Evolutionary conservation across 257 asterid species (phyloP), one percentile per base, ranked within the genome.

Genomic region (Thymus quinquecostatus): DNA sequence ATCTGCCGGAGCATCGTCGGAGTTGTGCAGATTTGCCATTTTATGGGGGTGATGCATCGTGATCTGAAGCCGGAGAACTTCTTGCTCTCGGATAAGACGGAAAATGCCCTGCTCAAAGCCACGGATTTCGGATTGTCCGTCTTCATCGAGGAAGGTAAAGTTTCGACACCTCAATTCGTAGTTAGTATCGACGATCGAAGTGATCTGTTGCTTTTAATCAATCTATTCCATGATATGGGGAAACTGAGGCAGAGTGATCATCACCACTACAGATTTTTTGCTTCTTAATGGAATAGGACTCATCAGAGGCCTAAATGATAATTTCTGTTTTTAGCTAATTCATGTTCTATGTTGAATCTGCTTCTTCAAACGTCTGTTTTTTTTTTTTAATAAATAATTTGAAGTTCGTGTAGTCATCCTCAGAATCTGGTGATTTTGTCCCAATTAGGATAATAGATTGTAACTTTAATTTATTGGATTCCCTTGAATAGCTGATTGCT

Each of bases 51-150:
- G 53, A 76, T 88, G 77, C 97, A 91, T 49, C 84, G 97, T 9
- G 96, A 91, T 66, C 89, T 91, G 34, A 91, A 91, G 84, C 96
- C 97, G 1, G 96, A 88, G 81, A 91, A 88, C 61, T 91, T 91
- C 85, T 71, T 91, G 79, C 71, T 91, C 54, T 82, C 92, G 5
- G 96, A 91, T 70, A 82, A 85, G 59, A 77, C 78, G 32, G 86
- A 84, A 77, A 66, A 66, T 45, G 92, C 96, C 65, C 85, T 78
- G 2, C 13, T 91, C 32, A 88, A 91, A 63, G 96, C 93, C 13
- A 91, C 96, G 1, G 96, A 91, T 83, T 91, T 88, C 49, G 97
- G 97, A 6, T 60, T 91, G 14, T 91, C 97, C 0, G 95, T 88
- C 14, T 91, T 91, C 86, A 84, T 91, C 60, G 86, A 87, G 72